Base-by-base conservation (phyloP, 2,329 filamentous ascomycete species). In the Colletotrichum liriopes region DNA sequence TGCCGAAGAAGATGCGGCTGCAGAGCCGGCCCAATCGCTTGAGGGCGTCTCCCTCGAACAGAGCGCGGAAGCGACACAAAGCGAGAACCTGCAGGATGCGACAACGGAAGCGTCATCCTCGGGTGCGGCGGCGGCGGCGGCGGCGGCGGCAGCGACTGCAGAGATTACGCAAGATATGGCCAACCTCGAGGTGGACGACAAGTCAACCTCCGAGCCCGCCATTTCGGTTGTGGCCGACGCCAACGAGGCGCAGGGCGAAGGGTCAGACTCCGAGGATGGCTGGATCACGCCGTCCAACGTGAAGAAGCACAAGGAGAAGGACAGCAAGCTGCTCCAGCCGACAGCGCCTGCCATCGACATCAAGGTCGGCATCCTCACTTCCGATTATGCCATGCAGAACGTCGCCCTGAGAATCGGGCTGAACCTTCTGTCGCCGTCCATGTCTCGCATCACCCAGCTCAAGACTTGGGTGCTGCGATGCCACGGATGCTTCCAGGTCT, bases 301-400 rank as follows among this genome's bases (percentile, higher is more conserved):
- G 75, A 93, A 94, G 80, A 93, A 94, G 79, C 92, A 94, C 79
- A 93, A 96, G 84, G 90, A 89, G 71, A 89, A 91, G 79, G 92
- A 96, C 76, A 83, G 86, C 26, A 77, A 78, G 60, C 81, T 82
- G 35, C 82, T 85, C 29, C 84, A 73, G 43, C 75, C 76, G 32
- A 74, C 71, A n/a, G 76, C 83, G 7, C 81, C 85, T 1, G 81
- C 85, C 26, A 89, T 89, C 73, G 90, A 90, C 16, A 92, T 98
- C 76, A 92, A 97, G 82, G 94, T 94, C 20, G 96, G 95, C n/a
- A 92, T 96, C 55, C 92, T 98, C 79, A 98, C 96, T 1, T 95
- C 93, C 67, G 96, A 99, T 85, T 98, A 94, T 83, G 96, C 96
- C 67, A 97, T 99, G 94, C 96, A 98, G 84, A 98, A 98, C 81